Evolutionary conservation across 441 rosid species (phyloP).

Genomic region (Iberis amara): DNA sequence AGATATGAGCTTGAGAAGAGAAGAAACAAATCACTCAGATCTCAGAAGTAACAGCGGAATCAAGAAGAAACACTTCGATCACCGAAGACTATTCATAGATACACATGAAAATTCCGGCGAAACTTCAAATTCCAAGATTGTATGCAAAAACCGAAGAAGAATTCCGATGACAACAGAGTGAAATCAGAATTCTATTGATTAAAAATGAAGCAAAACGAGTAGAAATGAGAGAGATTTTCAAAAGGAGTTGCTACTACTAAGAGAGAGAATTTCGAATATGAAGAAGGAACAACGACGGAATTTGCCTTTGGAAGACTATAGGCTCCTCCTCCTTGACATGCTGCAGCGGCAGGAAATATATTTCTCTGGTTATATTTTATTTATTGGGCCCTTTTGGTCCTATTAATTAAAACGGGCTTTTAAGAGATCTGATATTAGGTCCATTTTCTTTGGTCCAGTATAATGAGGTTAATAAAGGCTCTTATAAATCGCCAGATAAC

Average conservation of each 20-base stretch:
- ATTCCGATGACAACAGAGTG: slow-evolving; percentile 5
- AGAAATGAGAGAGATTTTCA: slow-evolving; percentile 10
- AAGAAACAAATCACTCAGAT: slow-evolving; percentile 27
- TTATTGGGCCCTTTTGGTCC: slow-evolving; percentile 2
- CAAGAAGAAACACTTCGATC: slow-evolving; percentile 19
- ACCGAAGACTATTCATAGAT: background rate
- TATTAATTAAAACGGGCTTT: background rate
- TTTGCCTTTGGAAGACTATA: background rate
- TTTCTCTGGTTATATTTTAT: background rate
- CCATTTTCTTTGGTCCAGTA: slow-evolving; percentile 6
- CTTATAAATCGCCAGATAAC: background rate
- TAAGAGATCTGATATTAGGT: background rate
- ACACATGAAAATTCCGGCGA: slow-evolving; percentile 2
- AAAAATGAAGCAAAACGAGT: background rate
- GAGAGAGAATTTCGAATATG: slow-evolving; percentile 22
- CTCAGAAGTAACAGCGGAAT: slow-evolving; percentile 24
- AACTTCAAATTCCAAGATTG: slow-evolving; percentile 15
- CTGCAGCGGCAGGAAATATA: slow-evolving; percentile 18
- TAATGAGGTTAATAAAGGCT: background rate
- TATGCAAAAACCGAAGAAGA: background rate
- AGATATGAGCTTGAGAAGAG: background rate
- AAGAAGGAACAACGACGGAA: slow-evolving; percentile 18
- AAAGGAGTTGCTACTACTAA: slow-evolving; percentile 8
- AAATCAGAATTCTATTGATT: background rate
- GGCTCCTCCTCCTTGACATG: slow-evolving; percentile 6